Evolutionary conservation across 805 yeast species (phyloP), one percentile per base, ranked within the genome.

Genomic region (Candida chauliodis): DNA sequence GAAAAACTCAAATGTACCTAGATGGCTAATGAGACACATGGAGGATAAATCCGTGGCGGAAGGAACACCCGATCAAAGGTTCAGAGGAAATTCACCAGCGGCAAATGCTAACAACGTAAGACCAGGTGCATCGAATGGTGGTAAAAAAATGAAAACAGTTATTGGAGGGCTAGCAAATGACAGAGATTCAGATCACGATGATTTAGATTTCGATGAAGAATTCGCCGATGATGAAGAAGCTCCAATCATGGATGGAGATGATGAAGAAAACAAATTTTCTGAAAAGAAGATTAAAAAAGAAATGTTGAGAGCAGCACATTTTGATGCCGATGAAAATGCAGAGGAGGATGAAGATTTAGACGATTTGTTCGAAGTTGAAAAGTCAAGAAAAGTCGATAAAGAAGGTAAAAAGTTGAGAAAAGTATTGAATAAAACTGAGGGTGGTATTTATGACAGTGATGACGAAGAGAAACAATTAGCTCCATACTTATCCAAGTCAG

Each of bases 141-240:
- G 41, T 13, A 23, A 38, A 18, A 53, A 63, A 26, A 50, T 70
- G 48, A 55, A 72, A 49, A 64, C 75, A 27, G 73, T 71, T 17
- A 54, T 66, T 10, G 75, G 75, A 8, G 69, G 66, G 2, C 68
- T 63, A 1, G 53, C 58, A 14, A 73, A 65, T 42, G 76, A 68
- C 28, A 54, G 78, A 44, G 87, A 79, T 48, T 81, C 88, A 8
- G 95, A 88, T 41, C 88, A 85, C 47, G 97, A 90, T 47, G 97
- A 89, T 54, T 66, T 93, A 52, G 99, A 91, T 63, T 91, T 73
- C 53, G 97, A 93, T 50, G 98, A 93, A 58, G 97, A 90, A 58
- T 93, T 93, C 62, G 97, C 93, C 19, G 99, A 93, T 60, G 99
- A 93, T 59, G 99, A 93, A 65, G 99, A 91, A 58, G 98, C 98